phyloP scores from a whole-genome alignment of 768 basidiomycete genomes.

The Boletus sp. region DNA sequence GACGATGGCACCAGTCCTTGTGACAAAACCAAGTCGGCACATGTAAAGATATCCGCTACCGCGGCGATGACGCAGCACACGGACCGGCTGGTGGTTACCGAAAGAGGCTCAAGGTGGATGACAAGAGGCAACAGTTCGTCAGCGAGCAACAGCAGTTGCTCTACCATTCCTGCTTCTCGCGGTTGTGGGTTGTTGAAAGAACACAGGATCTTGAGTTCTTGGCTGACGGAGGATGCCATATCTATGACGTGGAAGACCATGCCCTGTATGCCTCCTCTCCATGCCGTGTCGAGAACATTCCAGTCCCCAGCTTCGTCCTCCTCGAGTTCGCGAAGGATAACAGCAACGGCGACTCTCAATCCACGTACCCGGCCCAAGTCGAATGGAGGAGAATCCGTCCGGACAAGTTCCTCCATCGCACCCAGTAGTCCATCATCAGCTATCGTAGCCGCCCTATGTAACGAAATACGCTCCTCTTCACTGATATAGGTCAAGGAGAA shows the following conservation, averaged over 20 bases:
- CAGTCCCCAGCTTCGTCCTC: conserved; percentile 53
- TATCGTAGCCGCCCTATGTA: conserved; percentile 63
- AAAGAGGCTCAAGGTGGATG: conserved; percentile 41
- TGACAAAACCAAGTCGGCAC: conserved; percentile 44
- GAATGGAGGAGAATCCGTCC: conserved; percentile 30
- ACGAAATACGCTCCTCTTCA: conserved; percentile 53
- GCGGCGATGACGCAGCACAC: conserved; percentile 43
- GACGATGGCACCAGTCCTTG: conserved; percentile 34
- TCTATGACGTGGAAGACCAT: conserved; percentile 56
- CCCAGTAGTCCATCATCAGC: conserved; percentile 63
- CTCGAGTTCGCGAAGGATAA: conserved; percentile 51
- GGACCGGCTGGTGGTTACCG: conserved; percentile 50
- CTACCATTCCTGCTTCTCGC: conserved; percentile 40
- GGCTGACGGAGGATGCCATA: conserved; percentile 43
- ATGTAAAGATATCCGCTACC: conserved; percentile 54
- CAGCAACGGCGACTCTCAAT: conserved; percentile 59
- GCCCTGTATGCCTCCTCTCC: conserved; percentile 58
- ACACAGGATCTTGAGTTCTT: conserved; percentile 56
- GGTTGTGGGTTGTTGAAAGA: conserved; percentile 36
- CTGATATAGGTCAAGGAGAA: conserved; percentile 60
- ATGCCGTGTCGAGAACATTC: conserved; percentile 52
- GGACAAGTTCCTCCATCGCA: conserved; percentile 58
- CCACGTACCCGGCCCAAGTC: conserved; percentile 51
- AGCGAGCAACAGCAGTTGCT: conserved; percentile 52
- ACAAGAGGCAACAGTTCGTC: conserved; percentile 55